Conservation (phyloP, 768 basidiomycete species). For the Mycena venus region DNA sequence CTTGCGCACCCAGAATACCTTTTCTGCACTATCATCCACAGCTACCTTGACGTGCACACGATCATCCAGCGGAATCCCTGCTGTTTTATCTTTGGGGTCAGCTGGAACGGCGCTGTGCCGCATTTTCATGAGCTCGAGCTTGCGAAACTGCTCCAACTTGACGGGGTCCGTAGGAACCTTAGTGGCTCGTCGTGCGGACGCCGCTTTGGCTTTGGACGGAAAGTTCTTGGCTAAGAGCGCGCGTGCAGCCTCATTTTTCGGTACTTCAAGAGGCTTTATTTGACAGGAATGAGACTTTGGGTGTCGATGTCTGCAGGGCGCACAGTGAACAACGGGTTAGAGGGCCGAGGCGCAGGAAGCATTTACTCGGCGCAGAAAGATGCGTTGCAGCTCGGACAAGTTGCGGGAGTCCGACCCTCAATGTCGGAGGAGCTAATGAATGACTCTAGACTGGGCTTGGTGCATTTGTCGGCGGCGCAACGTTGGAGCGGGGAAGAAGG, state of each 20-base stretch:
- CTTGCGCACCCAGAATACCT: conserved; percentile 80
- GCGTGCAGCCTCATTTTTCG: conserved; percentile 63
- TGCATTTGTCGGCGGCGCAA: conserved; percentile 67
- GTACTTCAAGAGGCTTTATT: conserved; percentile 31
- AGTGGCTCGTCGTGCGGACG: conserved; percentile 34
- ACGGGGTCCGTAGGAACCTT: conserved; percentile 63
- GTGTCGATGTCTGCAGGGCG: conserved; percentile 74
- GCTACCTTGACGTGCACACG: conserved; percentile 70
- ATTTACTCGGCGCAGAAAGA: conserved; percentile 76
- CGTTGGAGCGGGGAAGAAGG: conserved; percentile 49
- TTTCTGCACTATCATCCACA: conserved; percentile 50
- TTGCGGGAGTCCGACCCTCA: conserved; percentile 46
- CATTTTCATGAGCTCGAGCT: conserved; percentile 80
- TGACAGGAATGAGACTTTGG: conserved; percentile 72
- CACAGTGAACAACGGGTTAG: conserved; percentile 20
- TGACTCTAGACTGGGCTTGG: conserved; percentile 65
- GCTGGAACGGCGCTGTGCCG: conserved; percentile 76
- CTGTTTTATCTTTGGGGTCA: conserved; percentile 68
- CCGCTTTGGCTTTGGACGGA: conserved; percentile 42
- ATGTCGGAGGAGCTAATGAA: conserved; percentile 45
- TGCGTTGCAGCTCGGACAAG: conserved; percentile 66
- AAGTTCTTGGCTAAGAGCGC: conserved; percentile 69
- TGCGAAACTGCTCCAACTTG: conserved; percentile 67
- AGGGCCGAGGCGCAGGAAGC: conserved; percentile 16
- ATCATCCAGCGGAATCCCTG: conserved; percentile 63